These are phyloP conservation scores for Pseudogymnoascus sp. DNA, from an alignment of 2,329 filamentous ascomycete genomes.

Conservation along the genomic window DNA sequence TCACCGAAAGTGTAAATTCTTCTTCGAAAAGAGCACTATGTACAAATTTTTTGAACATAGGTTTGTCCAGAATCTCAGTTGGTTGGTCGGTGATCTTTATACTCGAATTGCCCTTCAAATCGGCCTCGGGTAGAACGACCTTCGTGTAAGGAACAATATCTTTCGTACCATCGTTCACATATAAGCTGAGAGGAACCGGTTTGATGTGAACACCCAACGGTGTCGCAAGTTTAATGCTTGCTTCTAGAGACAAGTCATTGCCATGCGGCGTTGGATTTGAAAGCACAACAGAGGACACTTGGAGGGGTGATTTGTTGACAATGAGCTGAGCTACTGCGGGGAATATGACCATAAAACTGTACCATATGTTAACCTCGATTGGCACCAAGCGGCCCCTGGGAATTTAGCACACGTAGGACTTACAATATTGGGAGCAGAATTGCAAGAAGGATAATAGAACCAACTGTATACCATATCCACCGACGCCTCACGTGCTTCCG, in stretches of 20 bases:
- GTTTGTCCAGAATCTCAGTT: background rate
- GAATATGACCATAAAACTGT: background rate
- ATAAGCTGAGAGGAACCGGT: background rate
- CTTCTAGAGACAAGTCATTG: background rate
- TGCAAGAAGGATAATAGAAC: background rate
- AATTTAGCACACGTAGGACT: background rate
- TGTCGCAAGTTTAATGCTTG: background rate
- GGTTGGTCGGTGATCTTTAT: background rate
- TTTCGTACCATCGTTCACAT: background rate
- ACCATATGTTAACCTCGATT: background rate
- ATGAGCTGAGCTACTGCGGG: background rate
- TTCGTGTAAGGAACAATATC: background rate
- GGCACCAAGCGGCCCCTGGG: background rate
- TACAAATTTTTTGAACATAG: background rate
- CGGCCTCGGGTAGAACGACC: background rate
- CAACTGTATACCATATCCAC: background rate
- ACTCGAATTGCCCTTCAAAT: background rate
- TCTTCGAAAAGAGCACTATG: background rate
- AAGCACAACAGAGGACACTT: background rate
- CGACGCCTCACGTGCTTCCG: background rate
- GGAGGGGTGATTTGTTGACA: background rate
- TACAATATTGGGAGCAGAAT: background rate
- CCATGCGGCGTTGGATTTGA: background rate
- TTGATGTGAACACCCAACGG: background rate
- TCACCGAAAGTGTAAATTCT: background rate